Evolutionary conservation across 192 early-diverging fungal species (phyloP), one percentile per base, ranked within the genome.

Genomic region (Phlyctochytrium bullatum): DNA sequence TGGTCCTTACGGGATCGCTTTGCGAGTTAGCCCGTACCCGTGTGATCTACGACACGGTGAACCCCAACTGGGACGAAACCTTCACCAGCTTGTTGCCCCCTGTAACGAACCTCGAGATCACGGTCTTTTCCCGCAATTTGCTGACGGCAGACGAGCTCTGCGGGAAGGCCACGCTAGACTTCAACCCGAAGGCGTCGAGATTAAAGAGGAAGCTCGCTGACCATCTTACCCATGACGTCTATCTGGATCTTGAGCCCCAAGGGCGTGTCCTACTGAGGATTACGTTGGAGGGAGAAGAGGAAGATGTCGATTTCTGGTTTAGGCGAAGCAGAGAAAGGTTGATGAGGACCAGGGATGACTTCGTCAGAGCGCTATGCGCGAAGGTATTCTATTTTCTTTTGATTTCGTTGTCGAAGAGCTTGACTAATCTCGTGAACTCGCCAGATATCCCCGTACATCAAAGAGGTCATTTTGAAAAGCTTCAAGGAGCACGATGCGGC

Each of bases 271-370:
- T 84, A 29, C 50, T 84, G 27, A 72, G 83, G 17, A 54, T 84
- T 30, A 84, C 83, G 17, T 62, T 84, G 72, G 83, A 83, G 64
- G 83, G 83, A 35, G 83, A 80, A 54, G 72, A 77, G 20, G 83
- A 84, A 62, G 83, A 84, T 64, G 80, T 84, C 10, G 83, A 83
- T 30, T 84, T 85, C 64, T 84, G 80, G 78, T 84, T 84, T 63
- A 59, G 81, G 3, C 36, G 78, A 25, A 73, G 64, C 25, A 82
- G 75, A n/a, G 81, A 84, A 31, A 52, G 76, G 34, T 69, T 84
- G n/a, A 75, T 69, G 34, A 66, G 83, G 3, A 81, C 81, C 10
- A 57, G 79, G 14, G 80, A 83, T 50, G 78, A 81, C 59, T 78
- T 84, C 35, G 47, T 81, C 2, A 69, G 83, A 1, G 63, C 77